Evolutionary conservation across 352 stramenopile genomes (phyloP).

Genomic region (Pythium rhizo-oryzae): DNA sequence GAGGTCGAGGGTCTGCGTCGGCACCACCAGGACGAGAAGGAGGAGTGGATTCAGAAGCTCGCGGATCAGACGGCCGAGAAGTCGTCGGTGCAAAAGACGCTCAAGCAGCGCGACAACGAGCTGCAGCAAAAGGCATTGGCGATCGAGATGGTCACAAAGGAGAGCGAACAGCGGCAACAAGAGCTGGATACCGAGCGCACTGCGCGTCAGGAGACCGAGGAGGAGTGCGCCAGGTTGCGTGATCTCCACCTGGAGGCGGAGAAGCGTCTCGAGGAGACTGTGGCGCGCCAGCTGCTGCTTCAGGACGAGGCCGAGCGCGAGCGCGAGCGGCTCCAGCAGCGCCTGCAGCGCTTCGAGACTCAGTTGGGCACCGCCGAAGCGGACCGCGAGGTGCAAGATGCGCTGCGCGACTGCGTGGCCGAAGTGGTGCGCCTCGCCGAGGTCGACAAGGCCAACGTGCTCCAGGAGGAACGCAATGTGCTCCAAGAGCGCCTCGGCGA

Average conservation of each 20-base stretch:
- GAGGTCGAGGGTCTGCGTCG: conserved; percentile 41
- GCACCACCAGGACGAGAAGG: conserved; percentile 48
- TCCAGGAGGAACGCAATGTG: conserved; percentile 73
- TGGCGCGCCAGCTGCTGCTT: conserved; percentile 20
- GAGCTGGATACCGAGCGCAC: conserved; percentile 39
- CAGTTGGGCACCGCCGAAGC: conserved; percentile 55
- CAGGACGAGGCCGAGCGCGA: conserved; percentile 41
- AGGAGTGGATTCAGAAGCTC: conserved; percentile 64
- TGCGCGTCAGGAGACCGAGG: conserved; percentile 26
- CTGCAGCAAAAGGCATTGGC: conserved; percentile 39
- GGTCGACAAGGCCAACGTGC: conserved; percentile 54
- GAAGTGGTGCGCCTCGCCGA: conserved; percentile 58
- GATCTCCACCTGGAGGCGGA: conserved; percentile 35
- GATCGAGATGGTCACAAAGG: conserved; percentile 49
- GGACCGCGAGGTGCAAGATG: conserved; percentile 53
- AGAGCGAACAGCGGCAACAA: conserved; percentile 44
- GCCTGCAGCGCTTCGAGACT: conserved; percentile 56
- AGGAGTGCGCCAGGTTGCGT: conserved; percentile 33
- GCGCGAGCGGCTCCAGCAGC: conserved; percentile 36
- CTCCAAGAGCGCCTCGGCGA: conserved; percentile 72
- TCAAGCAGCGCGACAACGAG: conserved; percentile 48
- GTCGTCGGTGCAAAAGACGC: conserved; percentile 48
- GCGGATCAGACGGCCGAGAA: conserved; percentile 68
- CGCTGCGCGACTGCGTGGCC: conserved; percentile 56
- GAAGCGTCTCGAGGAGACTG: conserved; percentile 32